Conservation (phyloP, 495 filamentous ascomycete genomes). For the Chaetomium cochliodes region DNA sequence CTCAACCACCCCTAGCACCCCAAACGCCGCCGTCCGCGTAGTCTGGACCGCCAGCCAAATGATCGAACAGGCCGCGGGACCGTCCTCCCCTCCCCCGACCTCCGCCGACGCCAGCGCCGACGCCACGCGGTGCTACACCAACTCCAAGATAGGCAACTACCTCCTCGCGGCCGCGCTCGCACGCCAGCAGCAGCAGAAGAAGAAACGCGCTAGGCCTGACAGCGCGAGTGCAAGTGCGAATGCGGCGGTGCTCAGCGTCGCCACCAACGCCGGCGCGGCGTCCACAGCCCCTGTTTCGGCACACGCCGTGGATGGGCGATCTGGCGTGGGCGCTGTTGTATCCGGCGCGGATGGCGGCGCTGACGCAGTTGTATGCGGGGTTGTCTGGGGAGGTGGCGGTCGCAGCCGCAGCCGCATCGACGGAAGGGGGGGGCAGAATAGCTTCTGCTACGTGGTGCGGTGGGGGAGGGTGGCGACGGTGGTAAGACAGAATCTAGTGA, state of each 20-base stretch:
- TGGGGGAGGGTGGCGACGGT: conserved; percentile 39
- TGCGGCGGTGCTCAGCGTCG: conserved; percentile 45
- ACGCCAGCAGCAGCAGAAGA: conserved; percentile 23
- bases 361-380: conserved; percentile 48
- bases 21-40: not conserved
- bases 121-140: conserved; percentile 36
- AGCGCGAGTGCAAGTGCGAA: too few relatives aligned
- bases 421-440: conserved; percentile 25
- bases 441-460: conserved; percentile 40
- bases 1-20: not conserved
- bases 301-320: conserved; percentile 24
- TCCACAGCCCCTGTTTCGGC: conserved; percentile 34
- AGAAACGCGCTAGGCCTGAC: not conserved
- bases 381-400: conserved; percentile 38
- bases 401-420: conserved; percentile 33
- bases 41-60: conserved; percentile 9
- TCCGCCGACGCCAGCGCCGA: conserved; percentile 29
- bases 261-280: conserved; percentile 44
- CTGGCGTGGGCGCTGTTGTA: conserved; percentile 35
- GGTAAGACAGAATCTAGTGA: conserved; percentile 25
- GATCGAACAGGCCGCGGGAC: conserved; percentile 27
- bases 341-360: conserved; percentile 35
- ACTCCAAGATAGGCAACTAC: conserved; percentile 44
- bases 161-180: conserved; percentile 39
- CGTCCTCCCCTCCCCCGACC: conserved; percentile 32